Base-by-base conservation (phyloP, 805 yeast species). In the Candida endomychidarum region DNA sequence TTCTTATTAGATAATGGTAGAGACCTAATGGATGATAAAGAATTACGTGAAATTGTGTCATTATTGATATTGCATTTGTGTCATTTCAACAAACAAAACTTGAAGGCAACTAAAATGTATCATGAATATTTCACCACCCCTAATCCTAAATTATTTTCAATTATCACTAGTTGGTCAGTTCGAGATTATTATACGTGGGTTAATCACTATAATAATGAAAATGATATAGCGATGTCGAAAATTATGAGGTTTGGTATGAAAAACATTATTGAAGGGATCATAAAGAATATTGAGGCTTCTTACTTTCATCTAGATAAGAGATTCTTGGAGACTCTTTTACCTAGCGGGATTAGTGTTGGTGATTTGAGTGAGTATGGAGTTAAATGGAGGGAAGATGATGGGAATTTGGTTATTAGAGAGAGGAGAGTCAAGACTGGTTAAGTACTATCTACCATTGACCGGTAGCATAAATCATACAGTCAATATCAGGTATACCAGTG, bases 1-100 rank as follows among this genome's bases (percentile, higher is more conserved):
- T 70, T 68, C 43, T 48, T 79, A 18, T 52, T 77, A 17, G 54
- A 54, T 7, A 49, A 40, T 14, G 21, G 40, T 8, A 24, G 26
- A 28, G 18, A 14, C 6, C 26, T 60, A 9, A 52, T 74, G 17
- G 44, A 51, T 0, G 25, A 34, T 1, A 49, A 48, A 0, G 80
- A 75, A 48, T 43, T 52, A 1, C 53, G 55, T 21, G 79, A 74
- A 41, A 49, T 77, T 14, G 63, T 66, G 11, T 55, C 67, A 4
- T 53, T 76, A 12, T 52, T 73, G 35, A 63, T 67, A 2, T 54
- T 79, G 9, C 84, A 80, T 50, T 45, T 62, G 8, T 41, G 68
- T 0, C 80, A 75, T 54, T 63, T 63, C 46, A 65, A 58, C 46
- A 46, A 54, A 14, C 63, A 66, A 14, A 45, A 51, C 19, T 50